Base-by-base conservation (phyloP, 495 filamentous ascomycete species). In the Penicillium riverlandense region DNA sequence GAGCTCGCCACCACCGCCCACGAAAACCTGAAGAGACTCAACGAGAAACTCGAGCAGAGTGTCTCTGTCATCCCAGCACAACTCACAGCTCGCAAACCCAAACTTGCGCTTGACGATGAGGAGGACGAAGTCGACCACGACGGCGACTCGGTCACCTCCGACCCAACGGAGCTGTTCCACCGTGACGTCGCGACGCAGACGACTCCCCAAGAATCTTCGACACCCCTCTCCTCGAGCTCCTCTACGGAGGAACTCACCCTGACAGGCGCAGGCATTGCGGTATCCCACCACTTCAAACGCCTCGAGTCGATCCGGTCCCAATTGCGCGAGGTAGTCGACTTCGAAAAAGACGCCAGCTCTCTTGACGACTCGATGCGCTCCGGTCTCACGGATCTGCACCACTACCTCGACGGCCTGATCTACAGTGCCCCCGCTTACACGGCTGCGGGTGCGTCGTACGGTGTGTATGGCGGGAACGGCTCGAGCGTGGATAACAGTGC, bases 131-230 rank as follows among this genome's bases (percentile, higher is more conserved):
- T 80, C n/a, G 51, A 47, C 8, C 61, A 59, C 8, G 67, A 70
- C 30, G 55, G 47, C 13, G 71, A 66, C 30, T 73, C 72, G 29
- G 51, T 72, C 14, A 68, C 69, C 38, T 80, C 75, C 2, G 83
- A 86, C 55, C 86, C 88, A 0, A 85, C 86, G 2, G 88, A 94
- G 59, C 79, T 96, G 47, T 98, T 91, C 72, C 88, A 95, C 64
- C 79, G 90, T 10, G 91, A 96, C 52, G 74, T 88, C 35, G 88
- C 83, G 16, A 88, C 89, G 1, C 92, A 98, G 57, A 96, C 90
- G 0, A 85, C 81, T 0, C 79, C 78, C 0, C 53, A 62, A 4
- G 55, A 67, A 0, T 70, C 75, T 8, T 50, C 61, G 2, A 41
- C 40, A 30, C 64, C 61, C 0, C 22, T 16, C 1, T 14, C 59